A percentile compares a stretch with the other conserved stretches of the same genome.
Conservation (phyloP, 148 eudicot genomes). For the Mesembryanthemum crystallinum region DNA sequence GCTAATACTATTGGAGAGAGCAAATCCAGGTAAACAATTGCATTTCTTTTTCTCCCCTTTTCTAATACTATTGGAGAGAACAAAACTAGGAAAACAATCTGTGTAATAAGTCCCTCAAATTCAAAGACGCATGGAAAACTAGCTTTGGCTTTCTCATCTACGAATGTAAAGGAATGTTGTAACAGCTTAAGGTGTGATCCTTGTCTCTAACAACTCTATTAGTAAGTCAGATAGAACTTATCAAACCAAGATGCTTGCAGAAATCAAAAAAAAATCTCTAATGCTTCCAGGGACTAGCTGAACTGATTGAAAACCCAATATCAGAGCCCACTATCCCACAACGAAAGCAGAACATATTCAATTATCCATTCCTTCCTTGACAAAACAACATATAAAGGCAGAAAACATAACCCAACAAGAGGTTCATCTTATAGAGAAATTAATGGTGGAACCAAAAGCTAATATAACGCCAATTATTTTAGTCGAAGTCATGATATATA, state of each 20-base stretch:
- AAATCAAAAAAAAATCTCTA: background rate
- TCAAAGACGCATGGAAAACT: too few relatives aligned
- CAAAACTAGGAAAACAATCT: too few relatives aligned
- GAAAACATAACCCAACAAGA: background rate
- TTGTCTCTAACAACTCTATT: too few relatives aligned
- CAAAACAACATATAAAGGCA: background rate
- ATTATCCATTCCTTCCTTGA: background rate
- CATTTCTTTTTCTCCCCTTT: too few relatives aligned
- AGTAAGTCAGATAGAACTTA: background rate
- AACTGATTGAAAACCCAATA: background rate
- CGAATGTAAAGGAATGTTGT: too few relatives aligned
- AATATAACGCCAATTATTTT: constrained; percentile 1
- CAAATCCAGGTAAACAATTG: too few relatives aligned
- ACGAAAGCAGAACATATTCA: background rate
- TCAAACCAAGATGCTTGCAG: background rate
- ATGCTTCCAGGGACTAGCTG: background rate
- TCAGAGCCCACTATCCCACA: background rate
- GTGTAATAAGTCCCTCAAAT: too few relatives aligned
- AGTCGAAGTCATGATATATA: background rate
- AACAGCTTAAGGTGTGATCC: too few relatives aligned
- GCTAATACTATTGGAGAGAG: too few relatives aligned
- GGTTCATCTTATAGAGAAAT: background rate
- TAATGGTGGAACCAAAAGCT: background rate
- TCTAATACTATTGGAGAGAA: too few relatives aligned
- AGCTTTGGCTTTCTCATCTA: too few relatives aligned